Evolutionary conservation across 352 stramenopile species (phyloP), one percentile per base, ranked within the genome.

Genomic region (Phytophthora parvispora): DNA sequence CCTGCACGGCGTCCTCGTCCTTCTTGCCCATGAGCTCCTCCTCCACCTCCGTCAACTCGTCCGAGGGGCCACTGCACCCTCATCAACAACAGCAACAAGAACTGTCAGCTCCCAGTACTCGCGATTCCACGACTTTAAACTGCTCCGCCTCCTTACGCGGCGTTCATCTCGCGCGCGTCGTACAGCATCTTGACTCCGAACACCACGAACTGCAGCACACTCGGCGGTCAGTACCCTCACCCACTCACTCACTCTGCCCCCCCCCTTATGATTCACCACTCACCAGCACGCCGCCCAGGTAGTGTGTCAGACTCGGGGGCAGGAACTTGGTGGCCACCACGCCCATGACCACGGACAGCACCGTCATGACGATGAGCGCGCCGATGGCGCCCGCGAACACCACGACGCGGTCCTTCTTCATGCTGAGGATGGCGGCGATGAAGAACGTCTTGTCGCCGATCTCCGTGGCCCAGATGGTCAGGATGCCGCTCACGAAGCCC

Each of bases 401-500:
- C 47, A 99, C 91, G 22, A 99, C 81, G 49, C 92, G 86, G 61
- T 97, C 97, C 53, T 97, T 93, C 77, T 99, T 99, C 81, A 98
- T 98, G 27, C 97, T 98, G 52, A 99, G 69, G 69, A 99, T 97
- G 42, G 94, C 97, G 1, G 97, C 97, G 67, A 99, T 99, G 79
- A 99, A 99, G 72, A 99, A 99, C n/a, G 98, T 99, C 73, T 99
- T 99, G 87, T 99, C 98, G 53, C 98, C 98, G 68, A 99, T 98
- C 78, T 99, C 97, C 56, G 97, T 99, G 22, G 99, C 91, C 86
- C 99, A 99, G 59, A 99, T 99, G 53, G 99, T 95, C 58, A 97
- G 81, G 68, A 99, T 93, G 67, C 89, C 86, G 70, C 83, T 96
- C 58, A 93, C 66, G 45, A 96, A 96, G 38, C 87, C 89, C n/a